Evolutionary conservation across 2,329 filamentous ascomycete genomes (phyloP).

Genomic region (Akanthomyces muscarius): DNA sequence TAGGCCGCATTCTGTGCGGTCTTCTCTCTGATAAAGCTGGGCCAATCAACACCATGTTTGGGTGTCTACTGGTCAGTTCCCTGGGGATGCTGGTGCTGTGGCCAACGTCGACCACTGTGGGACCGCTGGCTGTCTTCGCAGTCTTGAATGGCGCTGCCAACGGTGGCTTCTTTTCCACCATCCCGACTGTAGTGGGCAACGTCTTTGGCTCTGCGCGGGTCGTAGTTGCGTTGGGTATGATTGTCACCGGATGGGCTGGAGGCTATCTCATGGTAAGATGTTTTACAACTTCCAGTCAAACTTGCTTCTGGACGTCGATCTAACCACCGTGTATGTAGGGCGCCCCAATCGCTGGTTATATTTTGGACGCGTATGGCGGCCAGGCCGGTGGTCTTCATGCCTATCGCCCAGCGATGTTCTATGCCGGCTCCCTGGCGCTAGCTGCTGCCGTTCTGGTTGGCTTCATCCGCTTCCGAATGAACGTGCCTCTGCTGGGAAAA

Average conservation of each 20-base stretch:
- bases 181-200: conserved; percentile 57
- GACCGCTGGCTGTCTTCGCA: conserved; percentile 49
- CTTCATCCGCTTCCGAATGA: conserved; percentile 41
- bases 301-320: too few relatives aligned
- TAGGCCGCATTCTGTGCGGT: conserved; percentile 51
- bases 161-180: conserved; percentile 57
- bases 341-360: conserved; percentile 56
- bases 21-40: conserved; percentile 49
- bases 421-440: conserved; percentile 51
- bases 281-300: neutral
- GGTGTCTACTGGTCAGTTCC: conserved; percentile 45
- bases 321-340: conserved; percentile 33
- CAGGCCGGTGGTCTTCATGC: conserved; percentile 45
- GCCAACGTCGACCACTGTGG: conserved; percentile 51
- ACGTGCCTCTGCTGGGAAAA: conserved; percentile 31
- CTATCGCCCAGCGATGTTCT: conserved; percentile 59
- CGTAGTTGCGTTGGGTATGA: conserved; percentile 57
- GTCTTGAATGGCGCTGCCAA: conserved; percentile 56
- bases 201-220: conserved; percentile 54
- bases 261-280: conserved; percentile 55
- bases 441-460: conserved; percentile 40
- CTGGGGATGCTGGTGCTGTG: conserved; percentile 56
- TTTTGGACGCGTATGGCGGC: conserved; percentile 53
- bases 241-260: conserved; percentile 56
- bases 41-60: conserved; percentile 48